Conservation (phyloP, 768 basidiomycete species). For the Lanmaoa pseudosensibilis region DNA sequence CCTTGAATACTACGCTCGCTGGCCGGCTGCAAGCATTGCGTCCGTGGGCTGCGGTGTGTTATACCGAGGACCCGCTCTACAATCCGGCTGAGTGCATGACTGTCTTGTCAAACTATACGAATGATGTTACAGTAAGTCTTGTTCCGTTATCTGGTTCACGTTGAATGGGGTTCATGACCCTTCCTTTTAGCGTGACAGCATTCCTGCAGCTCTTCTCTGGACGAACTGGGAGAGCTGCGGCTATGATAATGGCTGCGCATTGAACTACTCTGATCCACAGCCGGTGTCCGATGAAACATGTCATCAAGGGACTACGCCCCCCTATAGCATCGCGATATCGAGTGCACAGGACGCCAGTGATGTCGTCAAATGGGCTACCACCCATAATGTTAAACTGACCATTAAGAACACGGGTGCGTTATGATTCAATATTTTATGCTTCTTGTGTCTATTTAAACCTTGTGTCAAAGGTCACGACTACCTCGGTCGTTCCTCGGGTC, state of each 20-base stretch:
- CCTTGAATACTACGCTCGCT: slow-evolving; percentile 8
- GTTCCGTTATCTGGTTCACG: not conserved
- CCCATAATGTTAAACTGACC: no score
- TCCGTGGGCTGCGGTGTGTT: slow-evolving; percentile 15
- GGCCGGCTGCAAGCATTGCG: slow-evolving; percentile 12
- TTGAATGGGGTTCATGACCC: no score
- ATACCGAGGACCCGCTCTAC: not conserved
- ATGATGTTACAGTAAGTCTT: slow-evolving; percentile 6
- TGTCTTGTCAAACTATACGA: slow-evolving; percentile 13
- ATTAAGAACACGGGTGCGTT: no score
- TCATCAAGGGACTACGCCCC: slow-evolving; percentile 16
- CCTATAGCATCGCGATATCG: slow-evolving; percentile 16
- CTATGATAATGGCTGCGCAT: slow-evolving; percentile 9
- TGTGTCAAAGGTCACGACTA: slow-evolving; percentile 12
- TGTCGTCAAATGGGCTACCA: slow-evolving; percentile 19
- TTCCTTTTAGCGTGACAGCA: slow-evolving; percentile 11
- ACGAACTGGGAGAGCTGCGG: slow-evolving; percentile 23
- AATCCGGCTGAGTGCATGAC: slow-evolving; percentile 3
- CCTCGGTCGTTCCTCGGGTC: slow-evolving; percentile 18
- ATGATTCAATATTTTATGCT: no score
- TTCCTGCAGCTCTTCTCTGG: slow-evolving; percentile 20
- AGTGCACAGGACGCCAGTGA: slow-evolving; percentile 18
- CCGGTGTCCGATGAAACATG: slow-evolving; percentile 8
- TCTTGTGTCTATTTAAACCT: not conserved
- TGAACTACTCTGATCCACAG: slow-evolving; percentile 21